A percentile compares a stretch with the other conserved stretches of the same genome.
Conservation (phyloP, 345 rosid genomes). For the Abelmoschus esculentus region DNA sequence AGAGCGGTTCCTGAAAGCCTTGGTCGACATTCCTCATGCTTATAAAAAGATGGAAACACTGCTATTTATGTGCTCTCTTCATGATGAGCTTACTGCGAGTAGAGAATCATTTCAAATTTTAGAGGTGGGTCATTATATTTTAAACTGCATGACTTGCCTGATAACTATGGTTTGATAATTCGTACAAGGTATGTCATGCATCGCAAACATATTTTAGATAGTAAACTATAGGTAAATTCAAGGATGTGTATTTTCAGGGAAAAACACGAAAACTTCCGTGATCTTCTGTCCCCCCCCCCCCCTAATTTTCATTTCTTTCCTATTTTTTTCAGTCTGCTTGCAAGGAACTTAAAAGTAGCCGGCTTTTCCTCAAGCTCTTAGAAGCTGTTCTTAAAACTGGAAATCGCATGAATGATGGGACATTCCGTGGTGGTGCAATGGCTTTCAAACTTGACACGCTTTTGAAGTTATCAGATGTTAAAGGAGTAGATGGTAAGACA, state of each 20-base stretch:
- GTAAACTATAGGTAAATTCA: background rate
- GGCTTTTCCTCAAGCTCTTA: slow-evolving; percentile 86
- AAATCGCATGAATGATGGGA: slow-evolving; percentile 96
- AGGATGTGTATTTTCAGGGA: slow-evolving; percentile 1
- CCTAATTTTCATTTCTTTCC: background rate
- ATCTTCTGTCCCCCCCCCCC: too few relatives aligned
- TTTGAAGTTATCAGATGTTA: slow-evolving; percentile 84
- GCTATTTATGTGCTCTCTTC: slow-evolving; percentile 74
- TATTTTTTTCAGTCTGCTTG: slow-evolving; percentile 59
- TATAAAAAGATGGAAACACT: slow-evolving; percentile 79
- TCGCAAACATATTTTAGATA: background rate
- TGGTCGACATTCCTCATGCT: slow-evolving; percentile 80
- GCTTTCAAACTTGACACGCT: slow-evolving; percentile 90
- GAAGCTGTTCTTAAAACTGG: slow-evolving; percentile 99
- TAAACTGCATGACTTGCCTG: slow-evolving; percentile 9
- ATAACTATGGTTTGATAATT: background rate
- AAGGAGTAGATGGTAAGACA: slow-evolving; percentile 92
- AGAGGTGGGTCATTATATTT: slow-evolving; percentile 44
- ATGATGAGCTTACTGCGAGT: slow-evolving; percentile 60
- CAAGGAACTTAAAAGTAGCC: slow-evolving; percentile 71
- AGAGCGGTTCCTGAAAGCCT: slow-evolving; percentile 80
- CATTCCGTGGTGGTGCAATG: slow-evolving; percentile 85
- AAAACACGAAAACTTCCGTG: background rate
- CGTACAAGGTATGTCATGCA: background rate
- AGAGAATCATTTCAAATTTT: slow-evolving; percentile 71